A percentile compares a stretch with the other conserved stretches of the same genome.
Conservation (phyloP, 2,329 filamentous ascomycete species). For the Aspergillus eucalypticola region DNA sequence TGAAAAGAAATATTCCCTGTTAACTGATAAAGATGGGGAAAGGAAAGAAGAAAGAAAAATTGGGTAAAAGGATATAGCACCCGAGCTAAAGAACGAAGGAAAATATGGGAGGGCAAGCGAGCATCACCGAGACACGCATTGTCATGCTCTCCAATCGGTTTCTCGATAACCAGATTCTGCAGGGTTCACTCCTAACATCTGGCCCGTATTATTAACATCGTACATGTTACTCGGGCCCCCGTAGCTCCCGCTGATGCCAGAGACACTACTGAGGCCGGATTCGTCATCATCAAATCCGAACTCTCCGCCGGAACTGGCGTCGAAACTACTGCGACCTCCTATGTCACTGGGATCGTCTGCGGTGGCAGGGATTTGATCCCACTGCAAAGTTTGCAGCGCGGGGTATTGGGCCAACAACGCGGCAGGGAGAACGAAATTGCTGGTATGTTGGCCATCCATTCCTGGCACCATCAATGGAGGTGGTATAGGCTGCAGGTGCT, state of each 20-base stretch:
- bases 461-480: conserved; percentile 63
- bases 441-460: conserved; percentile 56
- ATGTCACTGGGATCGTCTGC: conserved; percentile 61
- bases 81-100: not conserved
- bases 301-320: conserved; percentile 47
- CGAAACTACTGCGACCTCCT: conserved; percentile 61
- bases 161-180: conserved; percentile 29
- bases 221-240: conserved; percentile 35
- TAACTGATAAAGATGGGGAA: not conserved
- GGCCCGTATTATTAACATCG: conserved; percentile 26
- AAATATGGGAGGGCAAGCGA: conserved; percentile 1
- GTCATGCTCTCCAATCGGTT: conserved; percentile 32
- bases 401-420: conserved; percentile 91
- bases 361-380: conserved; percentile 70
- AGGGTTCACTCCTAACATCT: conserved; percentile 33
- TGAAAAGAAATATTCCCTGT: not conserved
- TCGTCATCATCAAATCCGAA: conserved; percentile 48
- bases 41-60: not conserved
- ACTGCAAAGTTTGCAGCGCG: conserved; percentile 85
- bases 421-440: conserved; percentile 75
- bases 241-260: conserved; percentile 39
- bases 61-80: not conserved
- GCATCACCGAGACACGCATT: not conserved
- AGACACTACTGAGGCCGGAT: conserved; percentile 36
- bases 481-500: conserved; percentile 60